Evolutionary conservation across 164 flowering plant species (phyloP).

Genomic region (Nymphaea colorata): DNA sequence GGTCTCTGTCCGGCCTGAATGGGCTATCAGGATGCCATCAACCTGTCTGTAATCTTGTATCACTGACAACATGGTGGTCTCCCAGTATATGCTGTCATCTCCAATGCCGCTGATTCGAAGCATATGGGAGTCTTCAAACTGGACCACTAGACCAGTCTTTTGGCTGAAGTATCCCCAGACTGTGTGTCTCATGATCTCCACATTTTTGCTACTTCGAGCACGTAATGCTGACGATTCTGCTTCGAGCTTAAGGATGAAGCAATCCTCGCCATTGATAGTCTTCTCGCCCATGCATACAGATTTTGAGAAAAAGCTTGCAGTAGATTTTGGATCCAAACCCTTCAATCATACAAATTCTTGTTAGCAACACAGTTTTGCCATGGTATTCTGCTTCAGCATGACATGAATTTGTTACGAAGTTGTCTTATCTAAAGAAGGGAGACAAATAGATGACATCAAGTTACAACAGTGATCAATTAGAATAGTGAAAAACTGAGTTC

Average conservation of each 20-base stretch:
- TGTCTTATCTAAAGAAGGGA: too few species aligned
- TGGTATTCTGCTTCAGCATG: too few species aligned
- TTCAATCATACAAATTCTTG: neutral
- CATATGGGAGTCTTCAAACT: constrained; percentile 73
- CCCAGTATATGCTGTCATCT: constrained; percentile 55
- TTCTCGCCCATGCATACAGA: constrained; percentile 76
- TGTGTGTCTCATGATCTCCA: constrained; percentile 60
- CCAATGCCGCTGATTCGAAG: constrained; percentile 37
- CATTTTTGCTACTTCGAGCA: constrained; percentile 44
- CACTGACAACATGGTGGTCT: constrained; percentile 55
- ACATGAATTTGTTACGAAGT: too few species aligned
- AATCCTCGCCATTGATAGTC: constrained; percentile 48
- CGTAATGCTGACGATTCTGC: constrained; percentile 27
- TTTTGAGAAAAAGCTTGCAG: constrained; percentile 59
- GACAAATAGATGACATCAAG: too few species aligned
- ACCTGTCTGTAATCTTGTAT: constrained; percentile 58
- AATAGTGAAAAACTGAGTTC: too few species aligned
- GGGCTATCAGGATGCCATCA: constrained; percentile 70
- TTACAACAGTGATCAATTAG: too few species aligned
- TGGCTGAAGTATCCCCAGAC: constrained; percentile 94
- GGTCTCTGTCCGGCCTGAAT: constrained; percentile 51
- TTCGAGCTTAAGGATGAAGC: constrained; percentile 72
- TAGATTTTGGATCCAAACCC: constrained; percentile 82
- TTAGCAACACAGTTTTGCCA: too few species aligned
- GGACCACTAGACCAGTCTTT: constrained; percentile 56